Conservation (phyloP, 2,329 filamentous ascomycete species). For the Chaetomium sp. region DNA sequence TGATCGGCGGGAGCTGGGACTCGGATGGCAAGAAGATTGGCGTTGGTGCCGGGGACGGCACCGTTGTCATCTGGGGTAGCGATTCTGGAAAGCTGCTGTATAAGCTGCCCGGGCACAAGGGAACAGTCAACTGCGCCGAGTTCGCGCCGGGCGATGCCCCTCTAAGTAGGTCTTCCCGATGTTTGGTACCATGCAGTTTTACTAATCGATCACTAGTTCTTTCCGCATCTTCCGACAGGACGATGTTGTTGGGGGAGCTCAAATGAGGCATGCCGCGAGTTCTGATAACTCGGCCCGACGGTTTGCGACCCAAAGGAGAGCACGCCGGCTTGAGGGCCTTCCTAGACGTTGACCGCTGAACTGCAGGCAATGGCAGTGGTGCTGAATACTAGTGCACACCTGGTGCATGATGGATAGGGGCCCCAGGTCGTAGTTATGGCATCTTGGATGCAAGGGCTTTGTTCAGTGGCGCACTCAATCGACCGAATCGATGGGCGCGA, state of each 20-base stretch:
- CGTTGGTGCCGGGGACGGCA: conserved; percentile 86
- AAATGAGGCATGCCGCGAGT: conserved; percentile 51
- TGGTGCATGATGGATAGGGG: background rate
- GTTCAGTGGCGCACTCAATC: background rate
- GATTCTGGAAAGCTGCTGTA: conserved; percentile 88
- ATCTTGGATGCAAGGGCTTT: background rate
- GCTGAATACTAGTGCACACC: background rate
- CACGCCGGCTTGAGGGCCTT: background rate
- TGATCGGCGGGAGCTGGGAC: conserved; percentile 90
- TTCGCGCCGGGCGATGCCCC: conserved; percentile 85
- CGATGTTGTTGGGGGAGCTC: conserved; percentile 80
- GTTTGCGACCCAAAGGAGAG: background rate
- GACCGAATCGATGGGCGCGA: background rate
- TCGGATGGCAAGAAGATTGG: conserved; percentile 81
- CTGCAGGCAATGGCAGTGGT: background rate
- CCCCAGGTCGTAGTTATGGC: background rate
- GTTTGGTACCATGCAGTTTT: background rate
- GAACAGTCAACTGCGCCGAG: conserved; percentile 90
- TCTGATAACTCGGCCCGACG: background rate
- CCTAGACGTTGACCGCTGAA: background rate
- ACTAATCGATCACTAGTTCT: conserved; percentile 66
- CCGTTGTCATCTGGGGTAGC: conserved; percentile 86
- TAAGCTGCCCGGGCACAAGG: conserved; percentile 93
- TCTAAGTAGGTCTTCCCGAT: conserved; percentile 67
- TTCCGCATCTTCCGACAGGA: conserved; percentile 87